These are phyloP conservation scores for Candida saitoana DNA, from an alignment of 805 yeast genomes.

Conservation along the genomic window DNA sequence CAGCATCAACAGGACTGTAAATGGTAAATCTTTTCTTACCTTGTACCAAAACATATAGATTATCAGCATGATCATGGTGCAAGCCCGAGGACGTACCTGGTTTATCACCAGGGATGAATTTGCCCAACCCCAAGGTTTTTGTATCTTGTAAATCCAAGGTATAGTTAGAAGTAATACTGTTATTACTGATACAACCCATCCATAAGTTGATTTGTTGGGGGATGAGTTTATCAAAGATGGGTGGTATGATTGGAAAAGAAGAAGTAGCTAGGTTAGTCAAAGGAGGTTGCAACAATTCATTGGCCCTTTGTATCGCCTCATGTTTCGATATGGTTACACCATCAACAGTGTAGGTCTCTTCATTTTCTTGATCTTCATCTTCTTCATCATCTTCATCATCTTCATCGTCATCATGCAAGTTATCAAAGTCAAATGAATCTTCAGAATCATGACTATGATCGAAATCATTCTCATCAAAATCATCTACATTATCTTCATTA, in stretches of 20 bases:
- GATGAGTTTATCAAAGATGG: conserved; percentile 37
- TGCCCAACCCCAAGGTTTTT: conserved; percentile 39
- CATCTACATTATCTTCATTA: conserved; percentile 12
- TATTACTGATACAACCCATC: conserved; percentile 48
- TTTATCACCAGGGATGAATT: conserved; percentile 46
- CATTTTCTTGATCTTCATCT: conserved; percentile 11
- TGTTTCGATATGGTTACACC: conserved; percentile 15
- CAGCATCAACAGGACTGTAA: conserved; percentile 60
- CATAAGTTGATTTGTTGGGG: conserved; percentile 75
- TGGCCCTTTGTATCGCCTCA: conserved; percentile 30
- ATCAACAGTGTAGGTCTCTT: conserved; percentile 11
- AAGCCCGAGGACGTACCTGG: conserved; percentile 64
- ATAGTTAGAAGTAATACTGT: conserved; percentile 8
- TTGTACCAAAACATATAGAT: conserved; percentile 55
- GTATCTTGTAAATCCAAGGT: conserved; percentile 14
- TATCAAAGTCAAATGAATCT: conserved; percentile 17
- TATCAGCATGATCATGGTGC: conserved; percentile 81
- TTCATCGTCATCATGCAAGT: conserved; percentile 49
- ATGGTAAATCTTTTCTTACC: conserved; percentile 67
- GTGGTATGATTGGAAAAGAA: conserved; percentile 36
- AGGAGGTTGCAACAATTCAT: conserved; percentile 59
- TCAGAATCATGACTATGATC: conserved; percentile 20
- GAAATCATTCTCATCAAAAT: conserved; percentile 10
- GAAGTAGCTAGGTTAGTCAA: conserved; percentile 33
- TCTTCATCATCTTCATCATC: conserved; percentile 23